A percentile compares a stretch with the other conserved stretches of the same genome.
These are phyloP conservation scores for Tuber indicum DNA, from an alignment of 495 filamentous ascomycete genomes.

Conservation along the genomic window DNA sequence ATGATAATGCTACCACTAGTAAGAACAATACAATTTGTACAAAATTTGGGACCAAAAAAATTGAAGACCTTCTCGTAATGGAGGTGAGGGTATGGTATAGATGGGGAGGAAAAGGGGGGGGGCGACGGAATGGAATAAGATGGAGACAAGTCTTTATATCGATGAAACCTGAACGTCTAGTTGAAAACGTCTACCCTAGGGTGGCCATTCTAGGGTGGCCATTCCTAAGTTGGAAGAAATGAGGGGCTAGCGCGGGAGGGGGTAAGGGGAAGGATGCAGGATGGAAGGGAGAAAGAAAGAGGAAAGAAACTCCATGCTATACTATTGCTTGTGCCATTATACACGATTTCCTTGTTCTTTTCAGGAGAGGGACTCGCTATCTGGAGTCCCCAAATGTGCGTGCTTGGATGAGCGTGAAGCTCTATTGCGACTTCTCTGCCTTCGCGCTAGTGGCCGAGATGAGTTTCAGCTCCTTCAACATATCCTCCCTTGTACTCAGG, in stretches of 20 bases:
- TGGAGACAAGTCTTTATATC: background rate
- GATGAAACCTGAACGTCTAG: background rate
- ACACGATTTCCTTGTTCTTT: background rate
- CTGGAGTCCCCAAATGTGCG: background rate
- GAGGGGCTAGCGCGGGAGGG: background rate
- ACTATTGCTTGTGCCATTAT: slow-evolving; percentile 12
- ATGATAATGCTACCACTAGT: background rate
- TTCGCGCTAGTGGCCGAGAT: slow-evolving; percentile 43
- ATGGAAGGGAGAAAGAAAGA: background rate
- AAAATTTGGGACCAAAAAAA: background rate
- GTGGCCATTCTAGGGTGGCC: background rate
- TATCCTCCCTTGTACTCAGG: slow-evolving; percentile 62
- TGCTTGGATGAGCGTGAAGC: background rate
- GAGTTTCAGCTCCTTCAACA: slow-evolving; percentile 66
- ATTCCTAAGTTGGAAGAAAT: background rate
- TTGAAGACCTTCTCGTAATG: background rate
- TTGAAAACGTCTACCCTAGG: background rate
- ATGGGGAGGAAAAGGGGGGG: background rate
- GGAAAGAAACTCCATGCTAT: background rate
- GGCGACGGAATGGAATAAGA: background rate
- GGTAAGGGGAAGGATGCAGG: background rate
- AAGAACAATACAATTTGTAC: slow-evolving; percentile 1
- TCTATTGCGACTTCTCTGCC: slow-evolving; percentile 18
- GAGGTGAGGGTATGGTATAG: background rate
- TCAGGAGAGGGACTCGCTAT: background rate